Percentiles rank a stretch among this genome's conserved stretches.
Evolutionary conservation across 2,329 filamentous ascomycete genomes (phyloP).

Genomic region (Sclerotinia subarctica): DNA sequence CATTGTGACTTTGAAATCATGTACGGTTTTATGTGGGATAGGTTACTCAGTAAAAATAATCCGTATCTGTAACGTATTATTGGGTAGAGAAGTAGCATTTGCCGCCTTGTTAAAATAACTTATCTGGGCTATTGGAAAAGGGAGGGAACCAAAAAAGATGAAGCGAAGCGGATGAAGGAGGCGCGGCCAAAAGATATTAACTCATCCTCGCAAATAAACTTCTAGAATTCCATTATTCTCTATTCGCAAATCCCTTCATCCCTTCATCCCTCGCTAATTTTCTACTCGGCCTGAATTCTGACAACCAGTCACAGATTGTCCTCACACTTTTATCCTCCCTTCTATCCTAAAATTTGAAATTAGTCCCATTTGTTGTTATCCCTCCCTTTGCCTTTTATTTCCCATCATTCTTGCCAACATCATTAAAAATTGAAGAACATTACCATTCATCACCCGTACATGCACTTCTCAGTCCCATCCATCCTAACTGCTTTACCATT

Average conservation of each 20-base stretch:
- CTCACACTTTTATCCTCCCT: background rate
- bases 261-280: background rate
- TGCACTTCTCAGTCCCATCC: background rate
- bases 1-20: conserved; percentile 13
- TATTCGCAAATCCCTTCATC: conserved; percentile 1
- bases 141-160: background rate
- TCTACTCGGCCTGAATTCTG: conserved; percentile 12
- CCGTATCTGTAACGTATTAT: conserved; percentile 6
- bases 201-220: conserved; percentile 8
- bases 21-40: conserved; percentile 12
- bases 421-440: background rate
- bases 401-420: conserved; percentile 10
- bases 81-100: conserved; percentile 4
- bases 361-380: background rate
- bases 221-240: conserved; percentile 16
- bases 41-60: conserved; percentile 1
- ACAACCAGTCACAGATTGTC: background rate
- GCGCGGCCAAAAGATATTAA: background rate
- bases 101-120: background rate
- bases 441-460: conserved; percentile 12
- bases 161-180: conserved; percentile 17
- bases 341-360: background rate
- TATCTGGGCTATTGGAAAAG: conserved; percentile 6
- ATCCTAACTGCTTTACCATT: conserved; percentile 2
- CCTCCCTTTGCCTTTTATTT: background rate